Base-by-base conservation (phyloP, 768 basidiomycete genomes). In the Plicaturopsis crispa region DNA sequence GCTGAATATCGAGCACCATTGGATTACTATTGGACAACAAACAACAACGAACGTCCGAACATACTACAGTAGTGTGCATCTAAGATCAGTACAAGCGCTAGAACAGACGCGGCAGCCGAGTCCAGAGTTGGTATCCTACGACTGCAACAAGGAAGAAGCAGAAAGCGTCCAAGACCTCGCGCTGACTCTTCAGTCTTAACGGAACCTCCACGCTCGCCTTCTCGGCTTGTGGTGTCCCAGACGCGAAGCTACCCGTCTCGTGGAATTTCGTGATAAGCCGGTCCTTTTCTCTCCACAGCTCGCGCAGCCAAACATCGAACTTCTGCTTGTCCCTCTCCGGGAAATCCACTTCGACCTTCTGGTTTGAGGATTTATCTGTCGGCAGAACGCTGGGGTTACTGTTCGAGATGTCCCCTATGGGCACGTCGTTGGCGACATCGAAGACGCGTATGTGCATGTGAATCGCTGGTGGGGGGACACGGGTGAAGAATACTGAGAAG, bases 381-480 rank as follows among this genome's bases (percentile, higher is more conserved):
- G 38, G 21, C 48, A 59, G 49, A 38, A 40, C 54, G 36, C 41
- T 39, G 24, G 60, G 62, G 52, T 59, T 54, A 14, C 57, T 59
- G 18, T 54, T 46, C 24, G 72, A 57, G 40, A 78, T 41, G 54
- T 80, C 66, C 19, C 84, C 83, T 39, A 89, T 78, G 4, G 88
- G 88, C 8, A 90, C 67, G 22, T 76, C 73, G 17, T 54, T 55
- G 12, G 69, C 62, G 11, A 89, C 83, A 44, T 84, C 66, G 54
- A 86, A 89, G 47, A 83, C 62, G 33, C 89, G 78, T 30, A 98
- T 56, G 56, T 98, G 94, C 50, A 97, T 71, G 60, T 94, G 87
- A 24, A 99, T 71, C 6, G 69, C 63, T 0, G 93, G 94, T 2
- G 94, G 92, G 3, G 92, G 71, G 3, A 89, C 62, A 3, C 84